phyloP scores from a whole-genome alignment of 1,284 basidiomycete genomes.

The Sporisorium sorghi region DNA sequence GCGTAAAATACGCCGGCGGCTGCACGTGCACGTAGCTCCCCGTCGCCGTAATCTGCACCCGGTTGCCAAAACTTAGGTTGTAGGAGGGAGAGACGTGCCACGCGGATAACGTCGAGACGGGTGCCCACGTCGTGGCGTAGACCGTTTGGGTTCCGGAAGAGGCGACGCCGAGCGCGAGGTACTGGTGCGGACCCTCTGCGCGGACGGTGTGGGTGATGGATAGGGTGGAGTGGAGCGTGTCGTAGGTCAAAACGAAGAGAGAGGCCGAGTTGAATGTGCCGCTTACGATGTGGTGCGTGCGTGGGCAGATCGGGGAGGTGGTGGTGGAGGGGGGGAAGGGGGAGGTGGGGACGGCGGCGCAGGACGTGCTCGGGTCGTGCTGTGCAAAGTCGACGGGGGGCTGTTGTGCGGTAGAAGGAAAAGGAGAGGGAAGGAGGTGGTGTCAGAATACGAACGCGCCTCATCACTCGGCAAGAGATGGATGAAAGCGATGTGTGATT shows the following conservation, averaged over 20 bases:
- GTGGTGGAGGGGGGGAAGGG: neutral
- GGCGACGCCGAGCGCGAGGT: slow-evolving; percentile 43
- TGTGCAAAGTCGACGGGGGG: neutral
- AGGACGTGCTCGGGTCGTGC: slow-evolving; percentile 20
- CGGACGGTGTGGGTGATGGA: slow-evolving; percentile 22
- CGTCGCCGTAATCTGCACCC: slow-evolving; percentile 44
- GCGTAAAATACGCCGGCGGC: slow-evolving; percentile 36
- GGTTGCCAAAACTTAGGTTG: slow-evolving; percentile 18
- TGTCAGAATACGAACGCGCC: slow-evolving; percentile 3
- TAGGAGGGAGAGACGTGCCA: slow-evolving; percentile 43
- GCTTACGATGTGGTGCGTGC: slow-evolving; percentile 42
- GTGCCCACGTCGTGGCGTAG: slow-evolving; percentile 64
- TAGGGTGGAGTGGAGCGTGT: slow-evolving; percentile 33
- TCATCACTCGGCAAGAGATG: neutral
- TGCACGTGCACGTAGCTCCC: slow-evolving; percentile 62
- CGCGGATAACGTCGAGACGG: slow-evolving; percentile 29
- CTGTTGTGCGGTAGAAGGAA: too few relatives aligned
- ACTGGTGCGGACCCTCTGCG: slow-evolving; percentile 58
- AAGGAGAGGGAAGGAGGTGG: too few relatives aligned
- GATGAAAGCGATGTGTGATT: neutral
- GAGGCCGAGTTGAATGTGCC: slow-evolving; percentile 61
- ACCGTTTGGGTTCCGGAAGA: slow-evolving; percentile 15
- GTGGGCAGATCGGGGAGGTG: slow-evolving; percentile 24
- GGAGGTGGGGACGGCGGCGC: neutral
- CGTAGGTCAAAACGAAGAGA: slow-evolving; percentile 56